These are phyloP conservation scores for Pharnaceum exiguum DNA, from an alignment of 148 eudicot species.

Conservation along the genomic window DNA sequence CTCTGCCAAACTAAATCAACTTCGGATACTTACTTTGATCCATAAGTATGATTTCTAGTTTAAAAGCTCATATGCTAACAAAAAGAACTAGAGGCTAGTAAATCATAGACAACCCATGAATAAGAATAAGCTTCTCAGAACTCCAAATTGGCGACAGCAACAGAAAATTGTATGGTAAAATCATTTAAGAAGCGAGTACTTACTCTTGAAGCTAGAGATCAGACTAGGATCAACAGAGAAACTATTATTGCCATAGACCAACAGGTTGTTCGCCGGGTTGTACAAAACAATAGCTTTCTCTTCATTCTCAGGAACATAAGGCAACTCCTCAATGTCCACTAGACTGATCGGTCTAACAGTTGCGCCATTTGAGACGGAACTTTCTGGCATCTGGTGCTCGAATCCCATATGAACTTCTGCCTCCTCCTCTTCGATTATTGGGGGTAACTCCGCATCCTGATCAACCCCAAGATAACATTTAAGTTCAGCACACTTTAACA, in stretches of 20 bases:
- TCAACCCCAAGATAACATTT: background rate
- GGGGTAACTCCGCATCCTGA: constrained; percentile 72
- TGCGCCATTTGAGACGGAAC: background rate
- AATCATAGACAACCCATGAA: no score
- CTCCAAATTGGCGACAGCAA: no score
- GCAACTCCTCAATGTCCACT: constrained; percentile 45
- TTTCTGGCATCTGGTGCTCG: constrained; percentile 10
- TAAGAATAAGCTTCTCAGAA: no score
- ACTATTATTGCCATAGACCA: constrained; percentile 20
- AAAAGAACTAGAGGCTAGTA: no score
- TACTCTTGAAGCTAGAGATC: constrained; percentile 55
- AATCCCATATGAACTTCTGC: constrained; percentile 19
- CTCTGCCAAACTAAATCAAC: no score
- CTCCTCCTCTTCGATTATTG: constrained; percentile 63
- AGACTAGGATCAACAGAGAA: constrained; percentile 48
- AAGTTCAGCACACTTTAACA: background rate
- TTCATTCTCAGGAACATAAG: constrained; percentile 35
- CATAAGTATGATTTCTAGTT: no score
- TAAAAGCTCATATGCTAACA: no score
- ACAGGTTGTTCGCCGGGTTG: constrained; percentile 36
- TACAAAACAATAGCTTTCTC: constrained; percentile 79
- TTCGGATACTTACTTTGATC: no score
- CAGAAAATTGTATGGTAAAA: no score
- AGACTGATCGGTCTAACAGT: constrained; percentile 15
- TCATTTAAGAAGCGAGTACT: constrained; percentile 14